Evolutionary conservation across 495 filamentous ascomycete species (phyloP).

Genomic region (Hypoxylon lienhwacheense): DNA sequence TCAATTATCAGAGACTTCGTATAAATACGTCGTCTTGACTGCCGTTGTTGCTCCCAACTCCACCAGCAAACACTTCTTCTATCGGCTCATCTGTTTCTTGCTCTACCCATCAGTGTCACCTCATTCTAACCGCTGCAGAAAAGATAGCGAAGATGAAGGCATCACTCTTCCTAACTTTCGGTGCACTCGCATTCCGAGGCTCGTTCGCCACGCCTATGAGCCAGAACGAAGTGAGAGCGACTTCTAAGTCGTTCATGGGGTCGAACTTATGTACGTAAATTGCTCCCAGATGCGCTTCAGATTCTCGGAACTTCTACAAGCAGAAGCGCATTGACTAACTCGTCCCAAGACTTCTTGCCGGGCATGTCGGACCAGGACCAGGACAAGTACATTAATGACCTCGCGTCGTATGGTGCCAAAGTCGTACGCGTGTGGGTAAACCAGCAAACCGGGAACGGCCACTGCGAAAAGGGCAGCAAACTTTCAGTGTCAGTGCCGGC

Average conservation of each 20-base stretch:
- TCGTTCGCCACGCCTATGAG: conserved; percentile 3
- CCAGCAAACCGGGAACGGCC: conserved; percentile 8
- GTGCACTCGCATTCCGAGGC: conserved; percentile 14
- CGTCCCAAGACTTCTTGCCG: conserved; percentile 35
- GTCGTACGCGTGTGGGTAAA: conserved; percentile 45
- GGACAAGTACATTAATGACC: conserved; percentile 38
- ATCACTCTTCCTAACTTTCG: conserved; percentile 10
- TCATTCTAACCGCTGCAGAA: not conserved
- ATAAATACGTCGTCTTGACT: not conserved
- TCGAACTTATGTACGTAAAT: conserved; percentile 31
- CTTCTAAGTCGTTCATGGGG: conserved; percentile 24
- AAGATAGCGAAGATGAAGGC: conserved; percentile 12
- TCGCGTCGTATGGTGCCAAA: conserved; percentile 39
- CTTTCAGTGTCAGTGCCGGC: conserved; percentile 23
- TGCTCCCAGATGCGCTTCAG: too few relatives aligned
- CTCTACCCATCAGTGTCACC: too few relatives aligned
- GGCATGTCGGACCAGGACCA: conserved; percentile 40
- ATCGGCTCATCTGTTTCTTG: too few relatives aligned
- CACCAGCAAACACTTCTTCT: not conserved
- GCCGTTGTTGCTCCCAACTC: not conserved
- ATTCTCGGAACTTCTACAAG: too few relatives aligned
- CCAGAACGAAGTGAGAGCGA: conserved; percentile 6
- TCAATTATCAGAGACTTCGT: not conserved
- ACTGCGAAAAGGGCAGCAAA: conserved; percentile 36
- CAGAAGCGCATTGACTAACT: not conserved